Percentiles rank a stretch among this genome's conserved stretches.
Conservation (phyloP, 805 yeast genomes). For the Suhomyces kilbournensis region DNA sequence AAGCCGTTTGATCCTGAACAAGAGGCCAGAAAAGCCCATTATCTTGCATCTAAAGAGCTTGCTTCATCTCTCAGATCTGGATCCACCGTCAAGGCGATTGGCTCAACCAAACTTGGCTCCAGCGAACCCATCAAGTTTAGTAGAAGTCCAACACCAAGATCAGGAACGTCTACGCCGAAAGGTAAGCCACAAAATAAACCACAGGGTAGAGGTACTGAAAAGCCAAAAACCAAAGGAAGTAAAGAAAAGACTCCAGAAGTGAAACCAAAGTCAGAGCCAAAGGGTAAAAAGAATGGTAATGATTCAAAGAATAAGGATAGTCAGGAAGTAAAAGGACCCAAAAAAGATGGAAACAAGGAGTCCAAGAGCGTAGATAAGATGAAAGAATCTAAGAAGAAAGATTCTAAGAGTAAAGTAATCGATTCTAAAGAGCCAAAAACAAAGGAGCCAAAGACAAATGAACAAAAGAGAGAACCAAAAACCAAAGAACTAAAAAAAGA, state of each 20-base stretch:
- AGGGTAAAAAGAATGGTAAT: background rate
- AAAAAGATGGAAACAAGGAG: background rate
- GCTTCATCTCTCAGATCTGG: conserved; percentile 35
- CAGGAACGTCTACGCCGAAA: conserved; percentile 2
- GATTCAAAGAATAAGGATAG: background rate
- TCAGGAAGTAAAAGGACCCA: background rate
- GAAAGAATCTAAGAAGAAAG: background rate
- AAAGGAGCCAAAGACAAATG: background rate
- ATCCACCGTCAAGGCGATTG: conserved; percentile 38
- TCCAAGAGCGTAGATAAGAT: background rate
- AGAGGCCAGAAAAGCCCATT: conserved; percentile 38
- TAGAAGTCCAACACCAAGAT: background rate
- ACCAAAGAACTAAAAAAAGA: background rate
- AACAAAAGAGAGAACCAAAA: background rate
- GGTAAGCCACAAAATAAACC: background rate
- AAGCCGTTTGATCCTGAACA: conserved; percentile 26
- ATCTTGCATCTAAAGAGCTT: conserved; percentile 29
- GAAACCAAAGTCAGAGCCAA: background rate
- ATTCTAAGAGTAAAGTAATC: background rate
- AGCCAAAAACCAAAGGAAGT: background rate
- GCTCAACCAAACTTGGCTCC: conserved; percentile 21
- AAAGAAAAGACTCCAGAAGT: background rate
- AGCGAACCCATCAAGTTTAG: background rate
- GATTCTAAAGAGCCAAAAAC: background rate
- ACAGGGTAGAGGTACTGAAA: background rate